Base-by-base conservation (phyloP, 2,329 filamentous ascomycete species). In the Pseudophaeomoniella oleicola region DNA sequence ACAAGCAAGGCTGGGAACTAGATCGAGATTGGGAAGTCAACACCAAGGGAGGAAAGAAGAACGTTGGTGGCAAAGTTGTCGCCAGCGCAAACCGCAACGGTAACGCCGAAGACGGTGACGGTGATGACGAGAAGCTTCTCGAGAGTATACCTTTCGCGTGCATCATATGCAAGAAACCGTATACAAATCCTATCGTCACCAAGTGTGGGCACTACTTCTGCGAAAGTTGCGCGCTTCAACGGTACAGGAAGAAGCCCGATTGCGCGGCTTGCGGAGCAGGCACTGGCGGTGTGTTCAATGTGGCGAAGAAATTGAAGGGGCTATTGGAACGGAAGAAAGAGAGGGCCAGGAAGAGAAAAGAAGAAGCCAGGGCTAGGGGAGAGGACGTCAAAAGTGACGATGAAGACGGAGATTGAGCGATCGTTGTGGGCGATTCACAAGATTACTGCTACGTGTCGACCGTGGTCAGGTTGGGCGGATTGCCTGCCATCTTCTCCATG, bases 171-270 rank as follows among this genome's bases (percentile, higher is more conserved):
- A 76, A 78, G 49, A 71, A 75, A 27, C 59, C 76, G 1, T 94
- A 94, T 59, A 80, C 75, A 49, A 69, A 73, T 39, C 88, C 90
- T 0, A 72, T 96, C 10, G 64, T 88, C 16, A 96, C 90, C 10
- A 81, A 85, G 45, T 98, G 90, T 47, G 82, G 85, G 0, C 90
- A 98, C 56, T 96, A 96, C 57, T 96, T 96, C 53, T 98, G 90
- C 54, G 82, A 94, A 56, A 67, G 71, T 1, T 98, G 90, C 57
- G 90, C 90, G 16, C 63, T 96, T 48, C 76, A 82, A 53, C 64
- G 87, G 45, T 96, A 94, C 54, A 71, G 81, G 43, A 90, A 84
- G 53, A 84, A 87, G 48, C 87, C 87, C 3, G 75, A 74, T 2
- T 96, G 90, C 56, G 84, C 83, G 2, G 81, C 81, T 3, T 96